Conservation (phyloP, 73 alveolate species). For the Tetrahymena borealis region DNA sequence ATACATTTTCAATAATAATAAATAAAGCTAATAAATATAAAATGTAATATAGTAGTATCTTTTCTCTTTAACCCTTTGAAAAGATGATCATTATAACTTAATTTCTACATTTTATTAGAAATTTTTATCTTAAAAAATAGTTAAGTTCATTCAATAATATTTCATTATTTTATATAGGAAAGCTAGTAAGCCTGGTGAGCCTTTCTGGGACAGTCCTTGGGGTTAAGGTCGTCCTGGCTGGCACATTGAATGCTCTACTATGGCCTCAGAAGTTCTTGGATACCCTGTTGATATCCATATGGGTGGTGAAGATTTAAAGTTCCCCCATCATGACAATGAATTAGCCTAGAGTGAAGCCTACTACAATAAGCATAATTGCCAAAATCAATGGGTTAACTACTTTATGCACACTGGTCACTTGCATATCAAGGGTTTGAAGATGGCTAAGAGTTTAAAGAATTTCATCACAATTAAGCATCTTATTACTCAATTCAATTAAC, state of each 20-base stretch:
- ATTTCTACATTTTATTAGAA: not conserved
- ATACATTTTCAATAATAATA: too few species aligned
- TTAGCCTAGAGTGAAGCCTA: conserved; percentile 94
- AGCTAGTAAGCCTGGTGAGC: conserved; percentile 94
- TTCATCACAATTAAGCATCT: conserved; percentile 91
- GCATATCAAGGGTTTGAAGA: conserved; percentile 94
- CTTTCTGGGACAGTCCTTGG: conserved; percentile 97
- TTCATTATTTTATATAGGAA: too few species aligned
- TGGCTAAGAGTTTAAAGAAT: conserved; percentile 97
- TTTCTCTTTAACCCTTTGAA: too few species aligned
- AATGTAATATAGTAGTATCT: too few species aligned
- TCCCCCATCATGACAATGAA: conserved; percentile 94
- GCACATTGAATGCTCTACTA: conserved; percentile 96
- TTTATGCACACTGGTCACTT: conserved; percentile 99
- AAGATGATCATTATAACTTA: too few species aligned
- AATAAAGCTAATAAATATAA: too few species aligned
- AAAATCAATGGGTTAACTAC: conserved; percentile 97
- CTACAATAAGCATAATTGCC: conserved; percentile 41
- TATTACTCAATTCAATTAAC: conserved; percentile 64
- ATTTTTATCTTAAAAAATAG: not conserved
- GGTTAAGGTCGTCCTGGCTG: conserved; percentile 99
- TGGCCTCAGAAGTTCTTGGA: conserved; percentile 85
- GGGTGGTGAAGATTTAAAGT: conserved; percentile 81
- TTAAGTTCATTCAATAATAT: too few species aligned
- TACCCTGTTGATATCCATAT: conserved; percentile 86